Conservation (phyloP, 176 grass and related monocot genomes). For the Phoenix dactylifera region DNA sequence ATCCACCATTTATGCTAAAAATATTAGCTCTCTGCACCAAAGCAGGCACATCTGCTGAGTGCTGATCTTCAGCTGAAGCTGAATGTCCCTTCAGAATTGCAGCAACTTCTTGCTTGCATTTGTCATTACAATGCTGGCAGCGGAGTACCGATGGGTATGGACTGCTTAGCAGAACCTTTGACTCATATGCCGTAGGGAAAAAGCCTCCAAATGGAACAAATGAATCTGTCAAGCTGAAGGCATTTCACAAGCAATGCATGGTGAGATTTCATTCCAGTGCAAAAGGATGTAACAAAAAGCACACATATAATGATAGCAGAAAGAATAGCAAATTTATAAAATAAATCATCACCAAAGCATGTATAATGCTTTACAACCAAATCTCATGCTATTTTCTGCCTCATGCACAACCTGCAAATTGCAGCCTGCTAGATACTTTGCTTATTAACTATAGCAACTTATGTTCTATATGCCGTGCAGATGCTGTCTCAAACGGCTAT, state of each 20-base stretch:
- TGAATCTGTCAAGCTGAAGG: conserved; percentile 39
- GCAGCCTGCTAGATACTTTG: too few species aligned
- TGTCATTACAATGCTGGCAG: conserved; percentile 66
- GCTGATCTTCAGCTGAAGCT: conserved; percentile 26
- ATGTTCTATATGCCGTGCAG: too few species aligned
- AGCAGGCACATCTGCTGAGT: conserved; percentile 38
- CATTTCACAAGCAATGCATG: too few species aligned
- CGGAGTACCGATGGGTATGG: conserved; percentile 30
- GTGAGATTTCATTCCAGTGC: too few species aligned
- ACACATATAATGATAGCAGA: too few species aligned
- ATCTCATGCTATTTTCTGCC: too few species aligned
- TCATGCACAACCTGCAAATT: too few species aligned
- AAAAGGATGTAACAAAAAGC: not conserved
- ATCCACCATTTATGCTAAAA: conserved; percentile 35
- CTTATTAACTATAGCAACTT: too few species aligned
- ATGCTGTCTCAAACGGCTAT: too few species aligned
- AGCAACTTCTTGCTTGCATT: conserved; percentile 66
- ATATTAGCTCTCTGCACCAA: conserved; percentile 46
- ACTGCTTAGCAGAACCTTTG: conserved; percentile 22
- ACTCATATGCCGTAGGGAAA: conserved; percentile 25
- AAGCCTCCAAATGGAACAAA: conserved; percentile 64
- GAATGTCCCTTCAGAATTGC: conserved; percentile 44
- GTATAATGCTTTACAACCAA: too few species aligned
- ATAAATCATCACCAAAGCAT: too few species aligned
- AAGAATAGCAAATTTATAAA: too few species aligned